Percentiles rank a stretch among this genome's conserved stretches.
These are phyloP conservation scores for Ophiocytium majus DNA, from an alignment of 352 stramenopile genomes.

Conservation along the genomic window DNA sequence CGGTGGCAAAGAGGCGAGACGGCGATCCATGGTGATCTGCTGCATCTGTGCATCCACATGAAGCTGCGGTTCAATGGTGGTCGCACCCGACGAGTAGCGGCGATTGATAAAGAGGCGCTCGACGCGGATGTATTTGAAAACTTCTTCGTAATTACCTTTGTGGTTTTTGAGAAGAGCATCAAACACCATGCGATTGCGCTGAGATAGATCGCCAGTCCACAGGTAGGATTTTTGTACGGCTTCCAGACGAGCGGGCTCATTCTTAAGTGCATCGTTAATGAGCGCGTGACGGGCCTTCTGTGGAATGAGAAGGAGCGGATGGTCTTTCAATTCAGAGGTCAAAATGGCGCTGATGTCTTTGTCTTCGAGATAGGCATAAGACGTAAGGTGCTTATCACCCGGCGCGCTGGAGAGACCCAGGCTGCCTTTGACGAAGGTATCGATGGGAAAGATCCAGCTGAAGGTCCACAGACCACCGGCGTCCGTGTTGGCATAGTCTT, in stretches of 20 bases:
- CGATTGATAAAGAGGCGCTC: constrained; percentile 2
- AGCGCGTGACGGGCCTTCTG: background rate
- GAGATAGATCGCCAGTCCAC: background rate
- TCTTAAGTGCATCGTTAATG: constrained; percentile 1
- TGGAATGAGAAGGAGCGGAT: constrained; percentile 14
- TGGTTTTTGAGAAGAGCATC: constrained; percentile 3
- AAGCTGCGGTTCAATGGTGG: constrained; percentile 6
- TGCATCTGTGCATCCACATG: constrained; percentile 9
- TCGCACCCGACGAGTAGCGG: background rate
- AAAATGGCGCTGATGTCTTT: constrained; percentile 15
- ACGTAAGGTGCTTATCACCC: background rate
- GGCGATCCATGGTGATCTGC: constrained; percentile 7
- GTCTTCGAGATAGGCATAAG: constrained; percentile 1
- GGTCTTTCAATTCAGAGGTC: background rate
- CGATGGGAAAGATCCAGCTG: constrained; percentile 15
- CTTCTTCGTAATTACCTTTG: constrained; percentile 9
- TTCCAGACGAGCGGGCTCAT: background rate
- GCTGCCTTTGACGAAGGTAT: background rate
- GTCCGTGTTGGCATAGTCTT: background rate
- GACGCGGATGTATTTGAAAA: constrained; percentile 9
- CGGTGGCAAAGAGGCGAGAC: background rate
- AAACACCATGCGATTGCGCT: background rate
- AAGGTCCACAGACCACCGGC: background rate
- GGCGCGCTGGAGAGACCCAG: background rate
- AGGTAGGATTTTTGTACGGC: background rate